Evolutionary conservation across 352 stramenopile genomes (phyloP).

Genomic region (Elongisporangium prolatum): DNA sequence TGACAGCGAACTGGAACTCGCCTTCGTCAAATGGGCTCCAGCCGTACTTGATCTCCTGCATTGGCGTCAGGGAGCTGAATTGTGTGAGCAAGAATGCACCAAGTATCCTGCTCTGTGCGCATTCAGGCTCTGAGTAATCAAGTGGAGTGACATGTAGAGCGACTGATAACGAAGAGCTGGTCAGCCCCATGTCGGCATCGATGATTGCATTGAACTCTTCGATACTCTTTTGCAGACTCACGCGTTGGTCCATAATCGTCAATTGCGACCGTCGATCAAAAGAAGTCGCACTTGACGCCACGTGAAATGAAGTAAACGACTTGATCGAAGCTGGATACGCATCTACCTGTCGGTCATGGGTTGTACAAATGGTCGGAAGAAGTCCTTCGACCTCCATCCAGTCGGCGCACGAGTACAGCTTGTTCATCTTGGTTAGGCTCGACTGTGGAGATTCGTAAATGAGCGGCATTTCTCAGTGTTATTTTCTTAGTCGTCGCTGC

Average conservation of each 20-base stretch:
- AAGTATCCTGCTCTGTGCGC: not conserved
- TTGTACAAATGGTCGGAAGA: not conserved
- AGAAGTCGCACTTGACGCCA: not conserved
- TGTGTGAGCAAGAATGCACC: not conserved
- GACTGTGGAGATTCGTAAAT: slow-evolving; percentile 1
- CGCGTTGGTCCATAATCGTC: not conserved
- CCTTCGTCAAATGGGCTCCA: slow-evolving; percentile 14
- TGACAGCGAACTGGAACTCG: slow-evolving; percentile 16
- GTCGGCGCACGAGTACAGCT: slow-evolving; percentile 16
- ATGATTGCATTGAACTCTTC: slow-evolving; percentile 20
- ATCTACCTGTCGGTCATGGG: not conserved
- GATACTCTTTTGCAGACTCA: slow-evolving; percentile 9
- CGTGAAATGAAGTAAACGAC: not conserved
- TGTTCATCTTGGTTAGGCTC: not conserved
- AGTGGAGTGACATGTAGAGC: not conserved
- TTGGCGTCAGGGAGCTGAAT: not conserved
- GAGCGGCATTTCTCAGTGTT: not conserved
- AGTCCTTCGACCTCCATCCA: slow-evolving; percentile 6
- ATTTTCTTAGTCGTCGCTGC: not conserved
- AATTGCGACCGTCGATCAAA: not conserved
- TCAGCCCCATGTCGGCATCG: slow-evolving; percentile 3
- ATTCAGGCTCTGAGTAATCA: not conserved
- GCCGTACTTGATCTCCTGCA: slow-evolving; percentile 9
- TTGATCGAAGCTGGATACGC: not conserved
- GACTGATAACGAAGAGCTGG: not conserved